Conservation (phyloP, 2,329 filamentous ascomycete species). For the Fusarium sp. region DNA sequence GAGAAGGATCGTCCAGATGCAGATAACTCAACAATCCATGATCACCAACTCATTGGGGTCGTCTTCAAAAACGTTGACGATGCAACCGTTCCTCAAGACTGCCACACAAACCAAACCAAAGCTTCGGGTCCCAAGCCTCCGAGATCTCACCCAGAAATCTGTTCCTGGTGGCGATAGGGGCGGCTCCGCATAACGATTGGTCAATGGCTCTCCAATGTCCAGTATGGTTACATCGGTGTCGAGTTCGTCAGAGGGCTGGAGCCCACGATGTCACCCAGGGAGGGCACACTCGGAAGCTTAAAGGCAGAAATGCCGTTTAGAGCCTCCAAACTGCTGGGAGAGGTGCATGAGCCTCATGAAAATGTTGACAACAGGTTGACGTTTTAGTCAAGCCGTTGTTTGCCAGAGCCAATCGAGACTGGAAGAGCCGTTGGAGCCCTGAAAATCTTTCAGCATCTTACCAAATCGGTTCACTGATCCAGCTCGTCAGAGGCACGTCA, state of each 20-base stretch:
- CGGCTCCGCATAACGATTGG: slow-evolving; percentile 19
- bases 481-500: slow-evolving; percentile 35
- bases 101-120: slow-evolving; percentile 12
- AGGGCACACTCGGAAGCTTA: slow-evolving; percentile 6
- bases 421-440: not conserved
- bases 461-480: not conserved
- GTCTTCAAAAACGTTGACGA: slow-evolving; percentile 13
- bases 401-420: slow-evolving; percentile 6
- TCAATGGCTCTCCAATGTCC: slow-evolving; percentile 22
- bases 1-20: slow-evolving; percentile 2
- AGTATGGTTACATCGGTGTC: slow-evolving; percentile 34
- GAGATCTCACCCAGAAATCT: slow-evolving; percentile 15
- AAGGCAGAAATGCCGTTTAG: slow-evolving; percentile 9
- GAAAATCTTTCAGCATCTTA: slow-evolving; percentile 3
- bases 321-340: slow-evolving; percentile 21
- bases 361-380: slow-evolving; percentile 15
- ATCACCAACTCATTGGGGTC: not conserved
- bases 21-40: slow-evolving; percentile 18
- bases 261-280: slow-evolving; percentile 30
- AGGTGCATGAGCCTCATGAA: slow-evolving; percentile 32
- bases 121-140: slow-evolving; percentile 11
- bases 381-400: not conserved
- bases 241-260: slow-evolving; percentile 9
- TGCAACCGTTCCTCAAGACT: slow-evolving; percentile 16
- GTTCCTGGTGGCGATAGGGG: slow-evolving; percentile 36